Percentiles rank a stretch among this genome's conserved stretches.
Evolutionary conservation across 106 monocot species (phyloP).

Genomic region (Vanilla planifolia): DNA sequence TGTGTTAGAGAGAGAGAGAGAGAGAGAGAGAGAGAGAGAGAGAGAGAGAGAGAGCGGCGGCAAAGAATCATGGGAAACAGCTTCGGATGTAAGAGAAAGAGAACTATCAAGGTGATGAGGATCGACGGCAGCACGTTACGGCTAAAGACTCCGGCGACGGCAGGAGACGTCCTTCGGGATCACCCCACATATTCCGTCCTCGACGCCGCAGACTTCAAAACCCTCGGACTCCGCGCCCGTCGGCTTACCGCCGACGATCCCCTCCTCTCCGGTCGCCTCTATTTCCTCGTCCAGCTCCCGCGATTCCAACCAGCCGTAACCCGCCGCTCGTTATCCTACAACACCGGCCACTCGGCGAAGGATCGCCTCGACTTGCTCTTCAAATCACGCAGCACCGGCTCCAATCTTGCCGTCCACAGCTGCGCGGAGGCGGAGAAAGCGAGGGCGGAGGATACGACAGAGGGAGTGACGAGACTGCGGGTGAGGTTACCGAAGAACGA

Average conservation of each 20-base stretch:
- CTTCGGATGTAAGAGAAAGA: conserved; percentile 17
- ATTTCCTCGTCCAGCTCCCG: conserved; percentile 36
- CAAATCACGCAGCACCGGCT: conserved; percentile 41
- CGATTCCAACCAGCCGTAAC: conserved; percentile 15
- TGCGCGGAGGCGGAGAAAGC: background rate
- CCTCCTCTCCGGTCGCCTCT: conserved; percentile 19
- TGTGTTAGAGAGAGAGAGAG: background rate
- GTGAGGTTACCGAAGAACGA: conserved; percentile 47
- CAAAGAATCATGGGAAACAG: conserved; percentile 17
- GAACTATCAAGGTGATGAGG: conserved; percentile 31
- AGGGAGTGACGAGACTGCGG: conserved; percentile 21
- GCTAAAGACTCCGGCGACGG: conserved; percentile 9
- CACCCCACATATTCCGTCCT: conserved; percentile 16
- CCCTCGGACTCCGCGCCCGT: conserved; percentile 13
- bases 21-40: background rate
- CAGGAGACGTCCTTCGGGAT: conserved; percentile 14
- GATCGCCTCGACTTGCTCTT: conserved; percentile 49
- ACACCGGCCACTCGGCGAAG: conserved; percentile 27
- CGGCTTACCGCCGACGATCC: conserved; percentile 12
- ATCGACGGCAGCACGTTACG: conserved; percentile 26
- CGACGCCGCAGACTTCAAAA: conserved; percentile 23
- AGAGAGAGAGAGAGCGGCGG: background rate
- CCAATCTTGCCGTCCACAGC: conserved; percentile 16
- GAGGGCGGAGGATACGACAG: conserved; percentile 6
- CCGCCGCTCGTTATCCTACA: conserved; percentile 37